Base-by-base conservation (phyloP, 345 rosid genomes). In the Eutrema japonicum region DNA sequence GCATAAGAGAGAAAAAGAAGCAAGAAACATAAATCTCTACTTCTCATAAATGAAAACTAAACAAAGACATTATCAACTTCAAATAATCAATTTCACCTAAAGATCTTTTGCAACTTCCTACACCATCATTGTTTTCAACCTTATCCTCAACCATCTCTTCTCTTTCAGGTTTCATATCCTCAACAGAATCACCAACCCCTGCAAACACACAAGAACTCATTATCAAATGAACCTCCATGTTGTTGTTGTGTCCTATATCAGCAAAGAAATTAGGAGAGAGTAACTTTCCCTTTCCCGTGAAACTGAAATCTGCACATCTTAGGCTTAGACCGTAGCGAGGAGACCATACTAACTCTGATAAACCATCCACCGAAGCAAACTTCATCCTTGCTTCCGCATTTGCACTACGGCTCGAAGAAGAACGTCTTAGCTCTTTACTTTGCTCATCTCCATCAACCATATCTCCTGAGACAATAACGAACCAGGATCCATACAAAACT, bases 301-400 rank as follows among this genome's bases (percentile, higher is more conserved):
- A 78, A 81, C 87, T 82, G 42, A 87, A 79, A 72, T 91, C 89
- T 18, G 97, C 88, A 79, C 88, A 85, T 81, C 81, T 89, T 69
- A 93, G 78, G 81, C 87, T 77, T 53, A 80, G 86, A 59, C 98
- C 97, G 79, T 77, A 86, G 57, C 77, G 85, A 12, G 98, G 92
- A 78, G 95, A 94, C 97, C 96, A 92, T 55, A 95, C 99, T 61
- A 95, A 83, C 83, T 95, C 97, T 54, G 89, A 82, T 60, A 92
- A 70, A 63, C 85, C 85, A 74, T 84, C 86, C 10, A 88, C 62
- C 16, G 88, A 79, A 70, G 71, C 89, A 66, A 79, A 79, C 75
- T 83, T 81, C 83, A 79, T 74, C 74, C 80, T 71, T 36, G 70
- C 64, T 42, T 77, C 82, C 82, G 96, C 96, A 95, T 89, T 87